A percentile compares a stretch with the other conserved stretches of the same genome.
Evolutionary conservation across 345 rosid genomes (phyloP).

Genomic region (Punica granatum): DNA sequence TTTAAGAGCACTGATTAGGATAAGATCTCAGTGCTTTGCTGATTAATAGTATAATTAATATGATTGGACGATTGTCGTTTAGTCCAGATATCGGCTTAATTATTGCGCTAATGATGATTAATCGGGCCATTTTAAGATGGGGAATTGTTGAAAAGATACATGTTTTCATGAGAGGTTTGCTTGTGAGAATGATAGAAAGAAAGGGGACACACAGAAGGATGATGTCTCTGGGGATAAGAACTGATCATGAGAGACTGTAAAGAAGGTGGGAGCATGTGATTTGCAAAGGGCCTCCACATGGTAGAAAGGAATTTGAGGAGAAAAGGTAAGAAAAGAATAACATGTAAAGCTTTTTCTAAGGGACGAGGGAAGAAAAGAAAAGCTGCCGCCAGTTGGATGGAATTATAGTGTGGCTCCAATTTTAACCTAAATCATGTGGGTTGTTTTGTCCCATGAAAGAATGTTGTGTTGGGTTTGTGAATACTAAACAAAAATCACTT

Average conservation of each 20-base stretch:
- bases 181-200: slow-evolving; percentile 6
- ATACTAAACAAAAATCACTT: neutral
- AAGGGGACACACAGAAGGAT: neutral
- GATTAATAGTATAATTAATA: neutral
- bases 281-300: slow-evolving; percentile 10
- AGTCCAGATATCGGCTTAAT: neutral
- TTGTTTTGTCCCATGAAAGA: neutral
- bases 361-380: neutral
- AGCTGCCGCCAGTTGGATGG: neutral
- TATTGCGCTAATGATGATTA: slow-evolving; percentile 1
- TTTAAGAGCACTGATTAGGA: neutral
- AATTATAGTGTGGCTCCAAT: neutral
- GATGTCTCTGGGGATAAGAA: neutral
- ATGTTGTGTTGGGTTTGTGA: neutral
- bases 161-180: neutral
- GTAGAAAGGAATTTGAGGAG: slow-evolving; percentile 9
- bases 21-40: neutral
- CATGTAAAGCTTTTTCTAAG: neutral
- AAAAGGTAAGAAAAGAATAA: neutral
- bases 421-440: neutral
- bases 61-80: neutral
- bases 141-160: neutral
- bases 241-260: slow-evolving; percentile 3
- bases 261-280: slow-evolving; percentile 15
- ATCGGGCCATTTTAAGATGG: neutral